Base-by-base conservation (phyloP, 2,329 filamentous ascomycete species). In the Colletotrichum navitas region DNA sequence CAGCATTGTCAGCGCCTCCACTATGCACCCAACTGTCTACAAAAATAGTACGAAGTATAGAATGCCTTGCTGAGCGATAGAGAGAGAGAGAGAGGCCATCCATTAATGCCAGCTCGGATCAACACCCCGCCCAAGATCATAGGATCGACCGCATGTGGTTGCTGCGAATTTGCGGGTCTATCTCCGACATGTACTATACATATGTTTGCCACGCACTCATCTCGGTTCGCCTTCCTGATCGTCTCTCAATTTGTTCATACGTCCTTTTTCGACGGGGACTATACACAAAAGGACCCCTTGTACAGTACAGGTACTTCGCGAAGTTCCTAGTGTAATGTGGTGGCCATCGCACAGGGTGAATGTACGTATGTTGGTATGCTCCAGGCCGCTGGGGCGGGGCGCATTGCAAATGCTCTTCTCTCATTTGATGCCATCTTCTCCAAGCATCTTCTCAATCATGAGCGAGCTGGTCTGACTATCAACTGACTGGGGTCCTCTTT, bases 171-270 rank as follows among this genome's bases (percentile, higher is more conserved):
- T 16, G 24, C 34, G 68, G 52, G 52, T 36, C 29, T 43, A 65
- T 36, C n/a, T 39, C 52, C 52, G 32, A 63, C 8, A 45, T 11
- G 36, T 39, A 39, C 14, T 45, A 7, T 29, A 4, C 29, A 14
- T 41, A n/a, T 11, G 36, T 63, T 58, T 41, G 16, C 16, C 64
- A 55, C 32, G 52, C 59, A 41, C 59, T 66, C 59, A 69, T 69
- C 49, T 72, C 69, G 54, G 24, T 55, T 60, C 54, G 36, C 10
- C 54, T 47, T 18, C 18, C 39, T 39, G 1, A 26, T 12, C 12
- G 34, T 63, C 54, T 29, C 55, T 66, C 56, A 41, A 45, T 54
- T 47, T 55, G 54, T 54, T 32, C 24, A 3, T 29, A 45, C 10
- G 14, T 29, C 41, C 21, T 39, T 39, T 2, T 39, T 21, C n/a